phyloP scores from a whole-genome alignment of 257 asterid genomes.

The Solanum microdontum region DNA sequence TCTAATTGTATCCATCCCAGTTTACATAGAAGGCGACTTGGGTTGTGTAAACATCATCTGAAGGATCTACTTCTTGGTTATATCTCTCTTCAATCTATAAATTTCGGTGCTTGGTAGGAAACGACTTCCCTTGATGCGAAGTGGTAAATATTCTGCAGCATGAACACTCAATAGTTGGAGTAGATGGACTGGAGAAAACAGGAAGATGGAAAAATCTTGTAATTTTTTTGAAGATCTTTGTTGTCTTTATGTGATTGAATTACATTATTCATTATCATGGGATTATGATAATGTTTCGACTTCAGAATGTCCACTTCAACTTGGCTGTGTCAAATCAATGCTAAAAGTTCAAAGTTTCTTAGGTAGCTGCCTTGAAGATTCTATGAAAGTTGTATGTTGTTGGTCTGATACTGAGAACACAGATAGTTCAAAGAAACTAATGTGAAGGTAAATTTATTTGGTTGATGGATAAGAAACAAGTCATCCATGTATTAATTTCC shows the following conservation, averaged over 20 bases:
- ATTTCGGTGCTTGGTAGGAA: conserved; percentile 22
- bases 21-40: conserved; percentile 57
- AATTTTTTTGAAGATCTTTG: neutral
- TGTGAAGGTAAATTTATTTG: neutral
- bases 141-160: neutral
- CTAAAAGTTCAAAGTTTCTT: neutral
- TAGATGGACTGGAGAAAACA: neutral
- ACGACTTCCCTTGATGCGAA: neutral
- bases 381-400: neutral
- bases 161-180: neutral
- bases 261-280: neutral
- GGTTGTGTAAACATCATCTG: conserved; percentile 67
- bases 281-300: neutral
- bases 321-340: neutral
- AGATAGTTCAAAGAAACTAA: neutral
- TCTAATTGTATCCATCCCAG: conserved; percentile 68
- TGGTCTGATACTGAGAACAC: neutral
- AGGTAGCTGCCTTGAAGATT: neutral
- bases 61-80: conserved; percentile 63
- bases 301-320: neutral
- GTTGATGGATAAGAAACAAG: neutral
- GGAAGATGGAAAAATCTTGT: neutral
- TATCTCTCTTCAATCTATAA: conserved; percentile 28
- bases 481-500: too few relatives aligned
- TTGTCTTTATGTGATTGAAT: neutral